phyloP scores from a whole-genome alignment of 306 rosid species.

The Oemleria cerasiformis region DNA sequence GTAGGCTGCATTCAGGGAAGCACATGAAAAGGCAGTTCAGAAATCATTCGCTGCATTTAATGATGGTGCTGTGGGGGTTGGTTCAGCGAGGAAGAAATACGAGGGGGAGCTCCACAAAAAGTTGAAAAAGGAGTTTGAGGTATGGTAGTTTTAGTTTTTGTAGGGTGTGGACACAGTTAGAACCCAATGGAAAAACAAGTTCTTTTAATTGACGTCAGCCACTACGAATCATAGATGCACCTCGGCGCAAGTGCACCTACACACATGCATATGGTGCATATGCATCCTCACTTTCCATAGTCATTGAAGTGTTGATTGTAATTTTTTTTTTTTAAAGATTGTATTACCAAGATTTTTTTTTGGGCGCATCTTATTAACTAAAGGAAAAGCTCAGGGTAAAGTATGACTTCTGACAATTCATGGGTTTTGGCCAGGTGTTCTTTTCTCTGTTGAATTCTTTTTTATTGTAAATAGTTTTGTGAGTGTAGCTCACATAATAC shows the following conservation, averaged over 20 bases:
- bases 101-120: slow-evolving; percentile 71
- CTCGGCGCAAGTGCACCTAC: not conserved
- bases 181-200: not conserved
- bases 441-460: not conserved
- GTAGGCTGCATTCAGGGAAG: slow-evolving; percentile 82
- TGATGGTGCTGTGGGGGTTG: slow-evolving; percentile 80
- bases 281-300: not conserved
- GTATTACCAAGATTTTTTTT: not conserved
- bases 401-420: not conserved
- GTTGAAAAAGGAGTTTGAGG: slow-evolving; percentile 81
- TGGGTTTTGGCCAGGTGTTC: not conserved
- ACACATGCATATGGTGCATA: not conserved
- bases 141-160: slow-evolving; percentile 23
- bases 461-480: not conserved
- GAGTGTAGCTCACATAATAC: not conserved
- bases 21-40: slow-evolving; percentile 83
- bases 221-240: not conserved
- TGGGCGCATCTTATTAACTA: no score
- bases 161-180: not conserved
- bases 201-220: not conserved
- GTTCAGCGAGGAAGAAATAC: slow-evolving; percentile 76
- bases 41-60: slow-evolving; percentile 70
- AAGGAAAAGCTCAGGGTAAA: not conserved
- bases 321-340: not conserved
- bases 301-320: not conserved